Evolutionary conservation across 2,329 filamentous ascomycete genomes (phyloP).

Genomic region (Samsoniella hepiali): DNA sequence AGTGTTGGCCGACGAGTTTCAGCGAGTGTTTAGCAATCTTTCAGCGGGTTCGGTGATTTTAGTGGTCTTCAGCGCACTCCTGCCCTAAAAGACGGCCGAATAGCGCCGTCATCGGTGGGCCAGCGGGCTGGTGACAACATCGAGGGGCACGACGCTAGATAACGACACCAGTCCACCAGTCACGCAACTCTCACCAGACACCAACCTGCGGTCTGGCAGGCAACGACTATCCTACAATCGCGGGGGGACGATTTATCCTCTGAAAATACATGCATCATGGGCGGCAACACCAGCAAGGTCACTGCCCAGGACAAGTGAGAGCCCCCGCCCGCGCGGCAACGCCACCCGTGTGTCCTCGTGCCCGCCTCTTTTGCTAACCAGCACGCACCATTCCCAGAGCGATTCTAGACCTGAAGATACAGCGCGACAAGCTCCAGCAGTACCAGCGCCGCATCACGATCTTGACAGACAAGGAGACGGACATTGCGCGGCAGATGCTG

Average conservation of each 20-base stretch:
- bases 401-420: slow-evolving; percentile 95
- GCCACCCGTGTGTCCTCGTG: slow-evolving; percentile 19
- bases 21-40: background rate
- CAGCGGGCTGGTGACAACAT: slow-evolving; percentile 11
- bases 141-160: slow-evolving; percentile 13
- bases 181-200: slow-evolving; percentile 3
- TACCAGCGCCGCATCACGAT: slow-evolving; percentile 88
- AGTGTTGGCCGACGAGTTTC: background rate
- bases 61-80: background rate
- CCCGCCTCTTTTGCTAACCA: background rate
- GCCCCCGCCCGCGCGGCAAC: slow-evolving; percentile 8
- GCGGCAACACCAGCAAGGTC: slow-evolving; percentile 54
- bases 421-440: slow-evolving; percentile 94
- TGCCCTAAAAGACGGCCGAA: background rate
- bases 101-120: slow-evolving; percentile 4
- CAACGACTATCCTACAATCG: background rate
- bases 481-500: slow-evolving; percentile 79
- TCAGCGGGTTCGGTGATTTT: background rate
- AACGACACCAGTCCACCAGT: background rate
- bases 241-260: background rate
- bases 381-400: slow-evolving; percentile 56
- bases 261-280: slow-evolving; percentile 39
- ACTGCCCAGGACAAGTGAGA: slow-evolving; percentile 79
- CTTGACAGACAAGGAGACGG: slow-evolving; percentile 83
- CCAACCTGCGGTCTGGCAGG: background rate